These are phyloP conservation scores for Pseudogymnoascus sp. DNA, from an alignment of 2,329 filamentous ascomycete species.

Conservation along the genomic window DNA sequence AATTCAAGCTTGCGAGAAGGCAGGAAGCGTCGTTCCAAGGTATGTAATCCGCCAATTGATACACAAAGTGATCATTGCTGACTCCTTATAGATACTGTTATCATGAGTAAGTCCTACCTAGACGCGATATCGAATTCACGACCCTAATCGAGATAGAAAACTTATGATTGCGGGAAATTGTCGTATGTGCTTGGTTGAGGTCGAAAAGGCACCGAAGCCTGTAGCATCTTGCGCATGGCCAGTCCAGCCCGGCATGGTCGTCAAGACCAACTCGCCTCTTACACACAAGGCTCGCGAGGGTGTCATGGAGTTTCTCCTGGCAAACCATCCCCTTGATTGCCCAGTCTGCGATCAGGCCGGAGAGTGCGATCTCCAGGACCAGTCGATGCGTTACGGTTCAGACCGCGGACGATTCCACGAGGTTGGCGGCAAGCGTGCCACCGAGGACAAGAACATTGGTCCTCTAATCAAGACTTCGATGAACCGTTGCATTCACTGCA, in stretches of 20 bases:
- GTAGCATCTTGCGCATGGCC: conserved; percentile 99
- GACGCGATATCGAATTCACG: conserved; percentile 22
- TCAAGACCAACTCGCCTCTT: conserved; percentile 94
- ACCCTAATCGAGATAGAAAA: conserved; percentile 52
- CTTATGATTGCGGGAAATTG: conserved; percentile 99
- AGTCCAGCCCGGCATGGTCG: conserved; percentile 96
- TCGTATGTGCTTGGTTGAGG: conserved; percentile 98
- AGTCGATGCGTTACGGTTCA: conserved; percentile 97
- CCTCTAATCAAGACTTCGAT: conserved; percentile 98
- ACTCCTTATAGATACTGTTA: conserved; percentile 74
- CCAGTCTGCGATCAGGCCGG: conserved; percentile 98
- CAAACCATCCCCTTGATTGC: conserved; percentile 94
- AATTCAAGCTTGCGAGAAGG: conserved; percentile 99
- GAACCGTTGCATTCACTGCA: conserved; percentile 99
- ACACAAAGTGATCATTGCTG: conserved; percentile 15
- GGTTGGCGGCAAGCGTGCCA: conserved; percentile 87
- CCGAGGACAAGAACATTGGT: conserved; percentile 99
- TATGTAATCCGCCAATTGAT: conserved; percentile 34
- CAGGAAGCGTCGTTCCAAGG: conserved; percentile 81
- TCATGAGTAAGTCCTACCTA: conserved; percentile 66
- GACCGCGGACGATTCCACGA: conserved; percentile 97
- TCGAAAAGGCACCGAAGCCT: conserved; percentile 91
- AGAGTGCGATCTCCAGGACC: conserved; percentile 97
- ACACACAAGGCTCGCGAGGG: conserved; percentile 97
- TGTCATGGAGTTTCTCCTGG: conserved; percentile 96